phyloP scores from a whole-genome alignment of 2,329 filamentous ascomycete genomes.

The Aaosphaeria pasadenensis region DNA sequence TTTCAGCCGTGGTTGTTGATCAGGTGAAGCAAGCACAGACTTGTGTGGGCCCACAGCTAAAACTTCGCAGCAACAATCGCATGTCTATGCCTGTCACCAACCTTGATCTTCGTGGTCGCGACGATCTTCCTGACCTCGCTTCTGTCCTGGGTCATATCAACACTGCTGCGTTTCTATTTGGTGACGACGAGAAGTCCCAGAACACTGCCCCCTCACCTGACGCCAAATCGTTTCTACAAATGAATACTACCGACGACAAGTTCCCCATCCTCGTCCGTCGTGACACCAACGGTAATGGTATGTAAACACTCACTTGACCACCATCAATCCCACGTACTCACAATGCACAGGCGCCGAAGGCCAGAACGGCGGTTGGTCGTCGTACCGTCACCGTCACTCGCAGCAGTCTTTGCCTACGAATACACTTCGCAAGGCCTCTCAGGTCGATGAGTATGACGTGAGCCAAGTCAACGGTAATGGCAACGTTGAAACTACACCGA shows the following conservation, averaged over 20 bases:
- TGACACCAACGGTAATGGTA: slow-evolving; percentile 52
- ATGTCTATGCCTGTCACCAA: slow-evolving; percentile 90
- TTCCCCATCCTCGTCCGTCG: slow-evolving; percentile 81
- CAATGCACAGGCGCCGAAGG: slow-evolving; percentile 63
- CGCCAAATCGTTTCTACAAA: slow-evolving; percentile 66
- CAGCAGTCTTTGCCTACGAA: slow-evolving; percentile 60
- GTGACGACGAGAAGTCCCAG: slow-evolving; percentile 54
- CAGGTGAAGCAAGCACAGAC: neutral
- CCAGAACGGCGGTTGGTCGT: slow-evolving; percentile 57
- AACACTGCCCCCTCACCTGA: slow-evolving; percentile 59
- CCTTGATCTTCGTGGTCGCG: slow-evolving; percentile 62
- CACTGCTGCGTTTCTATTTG: slow-evolving; percentile 81
- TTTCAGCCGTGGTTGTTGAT: too few relatives aligned
- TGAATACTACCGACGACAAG: slow-evolving; percentile 74
- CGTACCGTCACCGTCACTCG: slow-evolving; percentile 65
- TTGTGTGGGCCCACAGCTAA: neutral
- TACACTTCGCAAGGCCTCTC: slow-evolving; percentile 42
- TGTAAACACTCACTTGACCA: slow-evolving; percentile 63
- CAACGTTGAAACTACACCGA: slow-evolving; percentile 40
- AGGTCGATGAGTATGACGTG: slow-evolving; percentile 35
- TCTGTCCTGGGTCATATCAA: slow-evolving; percentile 74
- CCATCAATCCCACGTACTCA: slow-evolving; percentile 73
- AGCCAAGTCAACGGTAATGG: slow-evolving; percentile 29
- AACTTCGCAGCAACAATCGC: slow-evolving; percentile 70
- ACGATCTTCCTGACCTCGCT: slow-evolving; percentile 43